Evolutionary conservation across 192 early-diverging fungal genomes (phyloP), one percentile per base, ranked within the genome.

Genomic region (Coemansia sp.): DNA sequence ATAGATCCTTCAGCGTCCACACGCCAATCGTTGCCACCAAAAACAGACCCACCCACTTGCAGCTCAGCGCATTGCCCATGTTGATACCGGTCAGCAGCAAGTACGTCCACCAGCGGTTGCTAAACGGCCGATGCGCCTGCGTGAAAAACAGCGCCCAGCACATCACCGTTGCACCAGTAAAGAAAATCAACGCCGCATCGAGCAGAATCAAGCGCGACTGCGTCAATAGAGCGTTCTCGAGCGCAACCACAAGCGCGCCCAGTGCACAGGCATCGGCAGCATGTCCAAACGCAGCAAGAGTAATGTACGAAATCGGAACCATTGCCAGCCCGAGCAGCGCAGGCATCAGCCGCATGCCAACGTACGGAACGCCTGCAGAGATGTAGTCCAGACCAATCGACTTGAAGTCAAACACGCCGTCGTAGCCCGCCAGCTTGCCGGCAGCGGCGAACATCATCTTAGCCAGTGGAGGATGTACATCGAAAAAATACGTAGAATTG

Each of bases 31-130:
- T 83, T 10, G 89, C 92, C 58, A 97, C 85, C 6, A 90, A 87
- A 59, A 98, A 94, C 37, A 97, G 75, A 12, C 96, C 96, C 18
- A 97, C 95, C 93, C 93, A 93, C 71, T 98, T 98, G 75, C 89
- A 87, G 62, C 95, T 89, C 19, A 83, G 62, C 18, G 85, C 78
- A 48, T 85, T 78, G 12, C 91, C 93, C 61, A 97, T 66, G 29
- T 86, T 86, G 41, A 90, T 62, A 3, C 96, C 96, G 8, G 95
- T 95, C 74, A 93, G 55, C 18, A 87, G 65, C 48, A 98, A 75
- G 88, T 93, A 96, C 5, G 82, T 47, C 87, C 92, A 97, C 96
- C 96, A 98, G 68, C 84, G 73, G 51, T 37, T 49, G 57, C 68
- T 50, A 23, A 71, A 71, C 18, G 68, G 68, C 26, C 62, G 61